Evolutionary conservation across 2,329 filamentous ascomycete genomes (phyloP).

Genomic region (Aspergillus glaucus): DNA sequence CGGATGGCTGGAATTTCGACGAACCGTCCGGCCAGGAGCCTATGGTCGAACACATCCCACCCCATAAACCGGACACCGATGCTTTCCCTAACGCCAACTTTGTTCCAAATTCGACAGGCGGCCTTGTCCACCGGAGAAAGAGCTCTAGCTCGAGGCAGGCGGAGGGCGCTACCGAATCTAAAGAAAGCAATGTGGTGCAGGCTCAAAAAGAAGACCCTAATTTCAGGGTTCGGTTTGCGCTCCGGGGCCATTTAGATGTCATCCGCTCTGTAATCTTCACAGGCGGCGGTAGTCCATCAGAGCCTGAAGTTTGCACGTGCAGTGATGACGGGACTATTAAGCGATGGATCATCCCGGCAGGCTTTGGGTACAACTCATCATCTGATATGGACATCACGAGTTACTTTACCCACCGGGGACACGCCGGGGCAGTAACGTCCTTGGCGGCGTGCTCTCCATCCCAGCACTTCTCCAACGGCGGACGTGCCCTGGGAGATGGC

Average conservation of each 20-base stretch:
- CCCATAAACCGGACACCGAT: constrained; percentile 74
- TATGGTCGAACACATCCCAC: constrained; percentile 41
- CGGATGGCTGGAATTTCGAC: constrained; percentile 90
- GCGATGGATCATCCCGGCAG: constrained; percentile 85
- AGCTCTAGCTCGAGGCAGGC: constrained; percentile 66
- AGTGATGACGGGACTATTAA: constrained; percentile 96
- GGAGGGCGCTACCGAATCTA: constrained; percentile 59
- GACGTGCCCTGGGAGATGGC: constrained; percentile 80
- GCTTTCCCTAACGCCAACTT: constrained; percentile 75
- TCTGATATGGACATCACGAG: constrained; percentile 86
- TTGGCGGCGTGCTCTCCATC: constrained; percentile 81
- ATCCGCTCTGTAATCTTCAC: constrained; percentile 95
- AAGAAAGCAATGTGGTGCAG: constrained; percentile 36
- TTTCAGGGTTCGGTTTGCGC: constrained; percentile 88
- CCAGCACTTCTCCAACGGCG: constrained; percentile 82
- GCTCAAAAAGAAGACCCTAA: constrained; percentile 60
- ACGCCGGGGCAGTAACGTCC: constrained; percentile 81
- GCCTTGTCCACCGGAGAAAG: constrained; percentile 68
- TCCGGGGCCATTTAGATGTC: constrained; percentile 87
- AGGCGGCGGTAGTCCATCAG: constrained; percentile 86
- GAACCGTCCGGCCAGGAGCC: constrained; percentile 56
- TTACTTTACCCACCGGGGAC: constrained; percentile 92
- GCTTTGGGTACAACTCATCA: constrained; percentile 56
- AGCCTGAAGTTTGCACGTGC: constrained; percentile 94
- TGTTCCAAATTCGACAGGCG: constrained; percentile 63